Evolutionary conservation across 1,284 basidiomycete genomes (phyloP).

Genomic region (Clitocybe nebularis): DNA sequence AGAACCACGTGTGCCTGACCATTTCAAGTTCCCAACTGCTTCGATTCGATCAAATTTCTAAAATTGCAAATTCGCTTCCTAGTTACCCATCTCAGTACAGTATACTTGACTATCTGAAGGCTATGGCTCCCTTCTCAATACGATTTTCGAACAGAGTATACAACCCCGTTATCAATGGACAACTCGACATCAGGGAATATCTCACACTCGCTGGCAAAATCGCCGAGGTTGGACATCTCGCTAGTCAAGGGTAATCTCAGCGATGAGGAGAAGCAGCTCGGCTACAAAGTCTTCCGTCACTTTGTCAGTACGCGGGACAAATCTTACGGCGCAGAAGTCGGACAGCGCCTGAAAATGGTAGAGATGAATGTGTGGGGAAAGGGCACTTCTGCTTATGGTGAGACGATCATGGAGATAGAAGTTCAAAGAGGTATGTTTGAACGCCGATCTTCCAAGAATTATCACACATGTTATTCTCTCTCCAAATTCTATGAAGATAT

Average conservation of each 20-base stretch:
- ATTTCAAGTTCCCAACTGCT: background rate
- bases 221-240: conserved; percentile 21
- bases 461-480: background rate
- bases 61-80: too few species aligned
- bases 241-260: conserved; percentile 35
- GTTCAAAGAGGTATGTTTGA: conserved; percentile 32
- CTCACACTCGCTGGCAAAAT: conserved; percentile 6
- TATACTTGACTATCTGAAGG: too few species aligned
- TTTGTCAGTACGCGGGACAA: conserved; percentile 31
- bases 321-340: conserved; percentile 36
- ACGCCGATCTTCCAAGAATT: background rate
- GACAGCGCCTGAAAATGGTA: conserved; percentile 29
- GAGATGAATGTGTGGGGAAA: conserved; percentile 34
- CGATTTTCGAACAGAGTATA: background rate
- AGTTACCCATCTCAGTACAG: too few species aligned
- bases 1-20: background rate
- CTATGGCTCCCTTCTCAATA: too few species aligned
- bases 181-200: conserved; percentile 4
- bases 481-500: too few species aligned
- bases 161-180: conserved; percentile 8
- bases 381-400: conserved; percentile 21
- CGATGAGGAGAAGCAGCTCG: conserved; percentile 31
- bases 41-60: conserved; percentile 1
- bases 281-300: conserved; percentile 29
- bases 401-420: conserved; percentile 35